These are phyloP conservation scores for Melaleuca quinquenervia DNA, from an alignment of 345 rosid genomes.

Conservation along the genomic window DNA sequence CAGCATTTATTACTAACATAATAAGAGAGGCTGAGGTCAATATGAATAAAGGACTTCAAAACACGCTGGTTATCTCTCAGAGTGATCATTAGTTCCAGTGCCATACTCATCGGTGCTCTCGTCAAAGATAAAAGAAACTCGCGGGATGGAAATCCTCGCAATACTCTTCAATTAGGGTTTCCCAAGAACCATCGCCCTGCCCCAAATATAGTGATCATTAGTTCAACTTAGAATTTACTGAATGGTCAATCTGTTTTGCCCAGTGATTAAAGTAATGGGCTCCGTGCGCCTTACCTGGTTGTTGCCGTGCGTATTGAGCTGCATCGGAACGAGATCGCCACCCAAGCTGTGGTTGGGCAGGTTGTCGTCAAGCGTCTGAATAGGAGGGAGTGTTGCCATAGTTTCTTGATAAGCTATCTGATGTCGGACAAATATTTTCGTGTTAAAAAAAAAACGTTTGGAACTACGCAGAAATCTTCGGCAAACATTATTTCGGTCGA, in stretches of 20 bases:
- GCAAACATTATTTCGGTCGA: neutral
- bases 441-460: neutral
- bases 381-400: neutral
- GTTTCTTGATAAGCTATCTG: neutral
- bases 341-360: neutral
- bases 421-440: fast-evolving
- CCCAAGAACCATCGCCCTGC: neutral
- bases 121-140: too few relatives aligned
- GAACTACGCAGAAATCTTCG: neutral
- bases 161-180: too few relatives aligned
- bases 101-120: too few relatives aligned
- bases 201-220: neutral
- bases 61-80: too few relatives aligned
- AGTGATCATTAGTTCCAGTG: too few relatives aligned
- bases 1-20: too few relatives aligned
- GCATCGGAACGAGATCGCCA: neutral
- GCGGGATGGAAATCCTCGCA: too few relatives aligned
- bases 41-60: too few relatives aligned
- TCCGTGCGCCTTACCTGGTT: neutral
- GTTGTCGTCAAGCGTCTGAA: neutral
- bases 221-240: neutral
- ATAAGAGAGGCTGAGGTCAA: too few relatives aligned
- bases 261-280: neutral
- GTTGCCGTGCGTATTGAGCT: neutral
- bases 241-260: neutral